Evolutionary conservation across 2,329 filamentous ascomycete genomes (phyloP), one percentile per base, ranked within the genome.

Genomic region (Geoglossum cookeanum): DNA sequence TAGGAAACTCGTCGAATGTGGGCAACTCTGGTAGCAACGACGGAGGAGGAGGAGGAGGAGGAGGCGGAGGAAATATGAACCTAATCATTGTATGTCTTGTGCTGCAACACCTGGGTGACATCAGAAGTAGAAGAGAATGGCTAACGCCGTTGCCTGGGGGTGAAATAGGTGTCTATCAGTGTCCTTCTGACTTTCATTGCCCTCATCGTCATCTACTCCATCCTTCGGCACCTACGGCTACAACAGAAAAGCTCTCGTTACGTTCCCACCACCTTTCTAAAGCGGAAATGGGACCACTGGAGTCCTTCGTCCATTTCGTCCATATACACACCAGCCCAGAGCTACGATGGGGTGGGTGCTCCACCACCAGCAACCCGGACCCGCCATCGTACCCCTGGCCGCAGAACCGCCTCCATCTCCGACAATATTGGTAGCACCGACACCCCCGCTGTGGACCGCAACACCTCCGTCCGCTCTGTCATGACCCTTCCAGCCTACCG

Each of bases 401-500:
- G 15, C 39, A 42, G 39, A 6, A 13, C 6, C 5, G 13, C 3
- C 39, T 42, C 39, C 39, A 42, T 7, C 39, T 8, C 39, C 39
- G 13, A 42, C 39, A 42, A 8, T 13, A 42, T 15, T 7, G 39
- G 39, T 15, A 32, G 13, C 48, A 11, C 13, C 5, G 22, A 32
- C 11, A 52, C 13, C 15, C 48, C 29, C 54, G 58, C 54, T 44
- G 80, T 95, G 11, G 86, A 91, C 66, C 80, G 91, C 35, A 85
- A 91, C 64, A 89, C 87, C 0, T 94, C 87, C 7, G 77, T 97
- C 51, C 83, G 91, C 57, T 94, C 88, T n/a, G 82, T 97, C 58
- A 92, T 96, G 78, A 97, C 92, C 0, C 72, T 98, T 2, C 92
- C 92, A 0, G 79, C 86, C 0, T 98, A 98, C 68, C 83, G 85